Conservation (phyloP, 1,139 yeast species). For the Scheffersomyces titani region DNA sequence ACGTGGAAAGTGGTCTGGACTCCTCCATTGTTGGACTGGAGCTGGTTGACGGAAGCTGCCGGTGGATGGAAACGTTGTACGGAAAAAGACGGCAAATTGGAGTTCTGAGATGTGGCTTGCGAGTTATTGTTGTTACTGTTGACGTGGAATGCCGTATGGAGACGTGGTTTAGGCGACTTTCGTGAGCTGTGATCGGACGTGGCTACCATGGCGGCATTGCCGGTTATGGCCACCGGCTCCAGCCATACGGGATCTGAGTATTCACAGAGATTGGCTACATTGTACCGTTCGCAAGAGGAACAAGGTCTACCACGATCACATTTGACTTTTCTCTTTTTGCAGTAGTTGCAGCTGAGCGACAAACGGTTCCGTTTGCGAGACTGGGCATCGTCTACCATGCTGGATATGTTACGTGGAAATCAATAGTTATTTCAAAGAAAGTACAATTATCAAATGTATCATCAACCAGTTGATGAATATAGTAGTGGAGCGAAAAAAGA, state of each 20-base stretch:
- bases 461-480: not conserved
- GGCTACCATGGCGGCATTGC: not conserved
- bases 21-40: slow-evolving; percentile 4
- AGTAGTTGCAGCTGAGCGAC: slow-evolving; percentile 22
- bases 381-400: not conserved
- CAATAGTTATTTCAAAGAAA: too few species aligned
- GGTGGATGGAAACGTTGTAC: slow-evolving; percentile 8
- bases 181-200: not conserved
- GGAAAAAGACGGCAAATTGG: slow-evolving; percentile 14
- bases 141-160: not conserved
- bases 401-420: not conserved
- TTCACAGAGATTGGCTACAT: slow-evolving; percentile 26
- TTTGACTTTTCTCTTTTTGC: slow-evolving; percentile 24
- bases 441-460: too few species aligned
- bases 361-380: slow-evolving; percentile 17
- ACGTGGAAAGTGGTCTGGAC: not conserved
- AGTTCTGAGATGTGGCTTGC: not conserved
- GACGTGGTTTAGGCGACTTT: not conserved
- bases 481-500: not conserved
- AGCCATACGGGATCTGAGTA: slow-evolving; percentile 27
- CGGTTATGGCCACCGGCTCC: slow-evolving; percentile 1
- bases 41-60: slow-evolving; percentile 1
- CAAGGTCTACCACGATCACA: slow-evolving; percentile 26
- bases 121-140: not conserved
- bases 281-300: slow-evolving; percentile 19